A percentile compares a stretch with the other conserved stretches of the same genome.
These are phyloP conservation scores for Sophora flavescens DNA, from an alignment of 306 rosid genomes.

Conservation along the genomic window DNA sequence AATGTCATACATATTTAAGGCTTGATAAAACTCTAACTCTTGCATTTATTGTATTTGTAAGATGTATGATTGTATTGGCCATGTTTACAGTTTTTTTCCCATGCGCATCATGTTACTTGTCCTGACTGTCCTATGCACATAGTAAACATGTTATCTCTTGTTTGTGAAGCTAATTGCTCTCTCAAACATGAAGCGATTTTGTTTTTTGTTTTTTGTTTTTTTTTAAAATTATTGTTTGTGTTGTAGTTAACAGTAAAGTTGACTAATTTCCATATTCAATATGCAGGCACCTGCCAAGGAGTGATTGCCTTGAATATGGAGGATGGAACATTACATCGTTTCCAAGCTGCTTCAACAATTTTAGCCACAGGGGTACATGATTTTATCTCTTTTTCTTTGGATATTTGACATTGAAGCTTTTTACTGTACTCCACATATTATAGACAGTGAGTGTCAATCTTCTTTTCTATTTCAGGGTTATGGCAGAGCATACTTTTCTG, in stretches of 20 bases:
- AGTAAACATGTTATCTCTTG: slow-evolving; percentile 53
- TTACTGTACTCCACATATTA: slow-evolving; percentile 11
- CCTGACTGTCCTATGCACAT: neutral
- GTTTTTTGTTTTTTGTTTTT: too few species aligned
- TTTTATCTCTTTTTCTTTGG: neutral
- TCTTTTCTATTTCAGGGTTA: slow-evolving; percentile 72
- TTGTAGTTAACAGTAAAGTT: slow-evolving; percentile 6
- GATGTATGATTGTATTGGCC: neutral
- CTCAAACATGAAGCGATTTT: neutral
- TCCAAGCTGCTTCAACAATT: slow-evolving; percentile 87
- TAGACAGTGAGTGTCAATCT: slow-evolving; percentile 2
- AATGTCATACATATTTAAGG: neutral
- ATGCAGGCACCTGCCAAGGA: slow-evolving; percentile 91
- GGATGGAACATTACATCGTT: slow-evolving; percentile 94
- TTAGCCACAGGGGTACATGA: slow-evolving; percentile 88
- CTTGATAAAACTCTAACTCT: neutral
- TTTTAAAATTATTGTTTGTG: neutral
- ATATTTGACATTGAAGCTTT: slow-evolving; percentile 31
- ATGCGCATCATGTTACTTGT: slow-evolving; percentile 5
- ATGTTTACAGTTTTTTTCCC: neutral
- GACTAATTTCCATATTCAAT: slow-evolving; percentile 43
- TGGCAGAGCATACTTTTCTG: slow-evolving; percentile 92
- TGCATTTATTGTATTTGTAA: neutral
- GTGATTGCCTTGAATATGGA: slow-evolving; percentile 89
- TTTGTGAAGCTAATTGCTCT: slow-evolving; percentile 3